These are phyloP conservation scores for Aspergillus sp. DNA, from an alignment of 2,329 filamentous ascomycete genomes.

Conservation along the genomic window DNA sequence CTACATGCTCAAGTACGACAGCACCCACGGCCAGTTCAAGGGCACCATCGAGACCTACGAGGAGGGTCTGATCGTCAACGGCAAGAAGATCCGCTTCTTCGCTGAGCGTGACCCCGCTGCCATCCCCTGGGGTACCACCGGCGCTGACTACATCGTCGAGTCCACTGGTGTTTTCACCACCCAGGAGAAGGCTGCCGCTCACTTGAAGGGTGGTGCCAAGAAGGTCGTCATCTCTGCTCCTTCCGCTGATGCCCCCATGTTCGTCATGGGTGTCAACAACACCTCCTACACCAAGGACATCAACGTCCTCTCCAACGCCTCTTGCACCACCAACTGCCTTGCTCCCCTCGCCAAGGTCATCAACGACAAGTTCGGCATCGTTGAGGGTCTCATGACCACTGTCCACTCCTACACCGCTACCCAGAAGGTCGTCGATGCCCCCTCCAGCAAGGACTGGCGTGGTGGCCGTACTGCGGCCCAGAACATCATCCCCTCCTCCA, in stretches of 20 bases:
- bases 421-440: slow-evolving; percentile 98
- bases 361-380: slow-evolving; percentile 95
- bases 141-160: slow-evolving; percentile 93
- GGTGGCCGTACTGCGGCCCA: slow-evolving; percentile 97
- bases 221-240: slow-evolving; percentile 75
- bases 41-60: slow-evolving; percentile 76
- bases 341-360: slow-evolving; percentile 99
- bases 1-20: slow-evolving; percentile 99
- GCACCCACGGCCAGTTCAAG: slow-evolving; percentile 95
- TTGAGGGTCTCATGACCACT: slow-evolving; percentile 99
- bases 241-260: slow-evolving; percentile 88
- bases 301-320: slow-evolving; percentile 97
- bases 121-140: slow-evolving; percentile 88
- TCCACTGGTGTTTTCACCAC: slow-evolving; percentile 99
- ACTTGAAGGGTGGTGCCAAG: slow-evolving; percentile 97
- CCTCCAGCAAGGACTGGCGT: slow-evolving; percentile 98
- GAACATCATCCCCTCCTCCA: slow-evolving; percentile 99
- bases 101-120: slow-evolving; percentile 81
- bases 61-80: slow-evolving; percentile 80
- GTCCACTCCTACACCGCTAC: slow-evolving; percentile 99
- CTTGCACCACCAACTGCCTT: slow-evolving; percentile 99
- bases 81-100: slow-evolving; percentile 95
- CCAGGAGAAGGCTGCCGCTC: slow-evolving; percentile 89
- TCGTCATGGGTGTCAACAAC: slow-evolving; percentile 99
- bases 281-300: slow-evolving; percentile 87